A percentile compares a stretch with the other conserved stretches of the same genome.
Evolutionary conservation across 140 eudicot genomes (phyloP).

Genomic region (Ambrosia hybrid): DNA sequence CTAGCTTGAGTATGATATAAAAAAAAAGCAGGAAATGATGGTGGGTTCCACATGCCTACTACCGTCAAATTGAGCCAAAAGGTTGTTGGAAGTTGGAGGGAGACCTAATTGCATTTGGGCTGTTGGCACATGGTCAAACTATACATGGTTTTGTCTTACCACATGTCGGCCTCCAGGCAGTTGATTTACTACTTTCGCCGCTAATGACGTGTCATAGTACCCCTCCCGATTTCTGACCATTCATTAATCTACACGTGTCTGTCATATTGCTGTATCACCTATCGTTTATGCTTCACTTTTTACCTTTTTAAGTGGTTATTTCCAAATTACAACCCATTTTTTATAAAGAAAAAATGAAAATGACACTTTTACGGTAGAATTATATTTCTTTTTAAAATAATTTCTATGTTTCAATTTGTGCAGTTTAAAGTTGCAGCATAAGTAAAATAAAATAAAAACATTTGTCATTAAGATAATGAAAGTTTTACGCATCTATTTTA

Average conservation of each 20-base stretch:
- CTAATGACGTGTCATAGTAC: neutral
- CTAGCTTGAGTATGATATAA: too few relatives aligned
- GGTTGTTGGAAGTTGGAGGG: slow-evolving; percentile 27
- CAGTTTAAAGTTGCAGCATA: too few relatives aligned
- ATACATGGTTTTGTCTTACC: slow-evolving; percentile 17
- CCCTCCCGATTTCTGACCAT: neutral
- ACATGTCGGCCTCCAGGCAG: slow-evolving; percentile 19
- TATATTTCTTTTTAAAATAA: too few relatives aligned
- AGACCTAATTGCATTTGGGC: slow-evolving; percentile 3
- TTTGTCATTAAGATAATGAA: too few relatives aligned
- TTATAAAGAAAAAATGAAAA: too few relatives aligned
- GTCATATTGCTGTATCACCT: neutral
- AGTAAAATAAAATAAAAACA: too few relatives aligned
- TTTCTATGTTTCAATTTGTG: too few relatives aligned
- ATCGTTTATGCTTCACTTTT: too few relatives aligned
- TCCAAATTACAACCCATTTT: too few relatives aligned
- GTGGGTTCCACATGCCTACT: neutral
- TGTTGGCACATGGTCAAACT: slow-evolving; percentile 23
- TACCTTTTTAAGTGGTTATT: too few relatives aligned
- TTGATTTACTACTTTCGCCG: neutral
- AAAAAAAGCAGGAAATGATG: neutral
- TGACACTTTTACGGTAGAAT: too few relatives aligned
- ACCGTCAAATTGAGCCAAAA: slow-evolving; percentile 13
- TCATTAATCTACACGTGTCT: neutral
- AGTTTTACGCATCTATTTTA: too few relatives aligned